A percentile compares a stretch with the other conserved stretches of the same genome.
phyloP scores from a whole-genome alignment of 2,329 filamentous ascomycete genomes.

The Alternaria brassicicola region DNA sequence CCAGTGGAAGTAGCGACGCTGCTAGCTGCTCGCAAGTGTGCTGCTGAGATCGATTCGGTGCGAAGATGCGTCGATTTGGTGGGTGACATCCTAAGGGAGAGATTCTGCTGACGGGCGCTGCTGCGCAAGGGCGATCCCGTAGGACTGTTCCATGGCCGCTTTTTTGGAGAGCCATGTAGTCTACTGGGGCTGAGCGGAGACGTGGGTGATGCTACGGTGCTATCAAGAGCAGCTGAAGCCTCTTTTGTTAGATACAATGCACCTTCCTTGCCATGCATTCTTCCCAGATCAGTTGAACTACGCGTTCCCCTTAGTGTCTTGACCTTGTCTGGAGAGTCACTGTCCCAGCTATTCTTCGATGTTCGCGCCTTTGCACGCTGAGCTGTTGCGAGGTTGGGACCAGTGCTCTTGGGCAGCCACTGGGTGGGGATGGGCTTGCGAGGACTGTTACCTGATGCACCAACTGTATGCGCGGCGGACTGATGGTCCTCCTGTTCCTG shows the following conservation, averaged over 20 bases:
- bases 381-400: constrained; percentile 29
- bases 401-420: constrained; percentile 24
- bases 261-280: constrained; percentile 14
- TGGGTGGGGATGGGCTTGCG: constrained; percentile 39
- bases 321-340: constrained; percentile 18
- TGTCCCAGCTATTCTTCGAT: constrained; percentile 19
- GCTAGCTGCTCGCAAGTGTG: constrained; percentile 21
- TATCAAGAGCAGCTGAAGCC: constrained; percentile 29
- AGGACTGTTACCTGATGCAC: constrained; percentile 16
- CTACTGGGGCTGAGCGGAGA: constrained; percentile 18
- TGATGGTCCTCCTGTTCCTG: constrained; percentile 2
- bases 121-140: constrained; percentile 19
- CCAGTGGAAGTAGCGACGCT: constrained; percentile 29
- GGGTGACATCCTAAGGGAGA: constrained; percentile 29
- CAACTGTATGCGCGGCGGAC: neutral
- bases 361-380: constrained; percentile 33
- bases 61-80: constrained; percentile 11
- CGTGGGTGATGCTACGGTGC: constrained; percentile 21
- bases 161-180: constrained; percentile 22
- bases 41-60: neutral
- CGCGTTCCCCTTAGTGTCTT: constrained; percentile 25
- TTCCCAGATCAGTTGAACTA: constrained; percentile 25
- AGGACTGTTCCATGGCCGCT: constrained; percentile 27
- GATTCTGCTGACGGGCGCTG: constrained; percentile 12
- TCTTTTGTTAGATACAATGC: constrained; percentile 40